phyloP scores from a whole-genome alignment of 139 green algal genomes.

The Haematococcus lacustris region DNA sequence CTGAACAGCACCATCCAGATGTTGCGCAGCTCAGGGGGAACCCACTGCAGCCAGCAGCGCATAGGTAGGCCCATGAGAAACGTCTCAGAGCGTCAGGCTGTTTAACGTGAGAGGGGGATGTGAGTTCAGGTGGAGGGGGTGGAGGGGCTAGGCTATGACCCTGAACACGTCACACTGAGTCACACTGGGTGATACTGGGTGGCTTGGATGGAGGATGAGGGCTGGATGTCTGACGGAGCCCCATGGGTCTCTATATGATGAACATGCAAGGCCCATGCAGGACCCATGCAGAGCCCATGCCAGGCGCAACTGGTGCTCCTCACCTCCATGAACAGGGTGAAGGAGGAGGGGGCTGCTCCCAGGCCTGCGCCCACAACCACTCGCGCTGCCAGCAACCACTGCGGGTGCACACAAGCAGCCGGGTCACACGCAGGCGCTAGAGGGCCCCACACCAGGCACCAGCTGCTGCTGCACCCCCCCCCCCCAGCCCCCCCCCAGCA shows the following conservation, averaged over 20 bases:
- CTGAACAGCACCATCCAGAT: not conserved
- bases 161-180: not conserved
- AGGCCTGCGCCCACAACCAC: not conserved
- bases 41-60: not conserved
- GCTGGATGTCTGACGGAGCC: not conserved
- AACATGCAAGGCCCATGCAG: not conserved
- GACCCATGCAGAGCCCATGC: not conserved
- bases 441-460: too few relatives aligned
- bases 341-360: not conserved
- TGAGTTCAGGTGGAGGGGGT: not conserved
- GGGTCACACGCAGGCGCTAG: too few relatives aligned
- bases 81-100: not conserved
- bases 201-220: not conserved
- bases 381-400: not conserved
- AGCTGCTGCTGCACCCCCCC: too few relatives aligned
- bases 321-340: constrained; percentile 1
- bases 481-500: too few relatives aligned
- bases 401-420: too few relatives aligned
- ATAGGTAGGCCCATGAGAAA: not conserved
- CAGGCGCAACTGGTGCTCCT: not conserved
- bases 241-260: not conserved
- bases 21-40: not conserved
- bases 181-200: not conserved
- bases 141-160: not conserved
- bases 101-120: not conserved